Evolutionary conservation across 495 filamentous ascomycete genomes (phyloP).

Genomic region (Xylaria flabelliformis): DNA sequence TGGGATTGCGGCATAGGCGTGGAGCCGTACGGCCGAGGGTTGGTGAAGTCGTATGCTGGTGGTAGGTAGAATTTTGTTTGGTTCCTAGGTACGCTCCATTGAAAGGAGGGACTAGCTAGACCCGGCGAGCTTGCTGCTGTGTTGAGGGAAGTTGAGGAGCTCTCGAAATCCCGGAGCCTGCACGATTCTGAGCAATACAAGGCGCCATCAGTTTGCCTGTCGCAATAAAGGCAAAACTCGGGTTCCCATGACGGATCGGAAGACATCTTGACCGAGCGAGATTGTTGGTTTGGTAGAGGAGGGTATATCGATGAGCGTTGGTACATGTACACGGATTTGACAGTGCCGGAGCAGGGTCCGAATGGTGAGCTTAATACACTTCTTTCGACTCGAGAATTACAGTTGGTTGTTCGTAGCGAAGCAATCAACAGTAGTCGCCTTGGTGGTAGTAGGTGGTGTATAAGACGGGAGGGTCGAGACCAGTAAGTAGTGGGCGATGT

Average conservation of each 20-base stretch:
- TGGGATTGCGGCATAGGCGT: constrained; percentile 42
- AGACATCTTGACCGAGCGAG: constrained; percentile 50
- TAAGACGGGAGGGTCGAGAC: background rate
- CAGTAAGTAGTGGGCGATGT: constrained; percentile 11
- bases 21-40: constrained; percentile 52
- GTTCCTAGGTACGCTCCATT: constrained; percentile 50
- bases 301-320: constrained; percentile 19
- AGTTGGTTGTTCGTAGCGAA: background rate
- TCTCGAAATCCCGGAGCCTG: constrained; percentile 85
- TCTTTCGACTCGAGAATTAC: background rate
- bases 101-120: constrained; percentile 49
- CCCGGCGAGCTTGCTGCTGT: constrained; percentile 62
- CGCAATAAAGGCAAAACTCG: constrained; percentile 94
- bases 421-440: constrained; percentile 4
- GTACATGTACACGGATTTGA: constrained; percentile 25
- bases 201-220: constrained; percentile 79
- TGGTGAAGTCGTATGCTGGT: constrained; percentile 72
- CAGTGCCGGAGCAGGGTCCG: constrained; percentile 25
- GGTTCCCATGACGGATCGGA: constrained; percentile 82
- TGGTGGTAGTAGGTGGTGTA: constrained; percentile 7
- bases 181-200: constrained; percentile 95
- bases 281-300: constrained; percentile 24
- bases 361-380: constrained; percentile 8
- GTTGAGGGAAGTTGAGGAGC: constrained; percentile 61
- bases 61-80: constrained; percentile 68